Conservation (phyloP, 306 rosid genomes). For the Malus orientalis region DNA sequence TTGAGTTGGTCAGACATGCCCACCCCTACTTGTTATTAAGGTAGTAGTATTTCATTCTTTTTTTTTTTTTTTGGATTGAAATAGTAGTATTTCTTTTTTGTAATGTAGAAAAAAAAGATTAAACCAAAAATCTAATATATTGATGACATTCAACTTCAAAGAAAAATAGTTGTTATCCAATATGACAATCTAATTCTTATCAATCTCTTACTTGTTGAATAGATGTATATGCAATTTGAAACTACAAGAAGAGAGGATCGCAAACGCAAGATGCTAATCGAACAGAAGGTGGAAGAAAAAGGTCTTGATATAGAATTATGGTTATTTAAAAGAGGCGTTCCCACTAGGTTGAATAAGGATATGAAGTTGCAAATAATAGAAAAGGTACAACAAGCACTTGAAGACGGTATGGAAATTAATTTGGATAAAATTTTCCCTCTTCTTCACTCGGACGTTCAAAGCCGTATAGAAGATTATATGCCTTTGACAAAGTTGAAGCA, state of each 20-base stretch:
- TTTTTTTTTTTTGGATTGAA: no score
- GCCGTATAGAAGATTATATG: not conserved
- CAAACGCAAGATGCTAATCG: not conserved
- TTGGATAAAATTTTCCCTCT: not conserved
- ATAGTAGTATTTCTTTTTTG: no score
- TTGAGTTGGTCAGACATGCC: no score
- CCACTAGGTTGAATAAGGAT: not conserved
- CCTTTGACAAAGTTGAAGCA: not conserved
- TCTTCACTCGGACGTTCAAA: not conserved
- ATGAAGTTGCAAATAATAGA: not conserved
- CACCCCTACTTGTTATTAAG: no score
- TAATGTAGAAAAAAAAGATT: no score
- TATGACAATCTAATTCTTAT: not conserved
- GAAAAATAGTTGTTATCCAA: not conserved
- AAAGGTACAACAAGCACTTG: not conserved
- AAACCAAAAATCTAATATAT: no score
- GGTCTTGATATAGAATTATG: not conserved
- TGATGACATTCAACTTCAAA: no score
- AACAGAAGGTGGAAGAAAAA: not conserved
- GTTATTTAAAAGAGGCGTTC: not conserved
- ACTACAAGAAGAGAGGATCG: not conserved
- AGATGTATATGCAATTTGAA: not conserved
- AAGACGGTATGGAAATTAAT: not conserved
- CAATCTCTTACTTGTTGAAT: not conserved
- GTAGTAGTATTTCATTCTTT: no score